Conservation (phyloP, 2,329 filamentous ascomycete species). For the Endothia cerciana region DNA sequence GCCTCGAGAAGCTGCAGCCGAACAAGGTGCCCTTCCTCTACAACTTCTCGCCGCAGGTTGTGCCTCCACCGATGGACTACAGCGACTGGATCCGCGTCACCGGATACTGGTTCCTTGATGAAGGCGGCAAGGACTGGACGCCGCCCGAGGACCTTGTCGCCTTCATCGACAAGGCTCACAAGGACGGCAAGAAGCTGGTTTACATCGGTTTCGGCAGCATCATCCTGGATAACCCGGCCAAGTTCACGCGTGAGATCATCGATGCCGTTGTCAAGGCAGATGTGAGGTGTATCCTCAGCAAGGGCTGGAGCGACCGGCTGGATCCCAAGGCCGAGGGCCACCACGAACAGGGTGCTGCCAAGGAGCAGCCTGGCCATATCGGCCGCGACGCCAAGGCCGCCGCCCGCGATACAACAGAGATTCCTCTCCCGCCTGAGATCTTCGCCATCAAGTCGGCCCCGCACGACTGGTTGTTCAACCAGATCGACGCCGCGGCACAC, state of each 20-base stretch:
- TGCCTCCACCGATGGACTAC: conserved; percentile 92
- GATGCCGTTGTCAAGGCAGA: conserved; percentile 90
- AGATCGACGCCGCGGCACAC: conserved; percentile 92
- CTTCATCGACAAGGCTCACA: conserved; percentile 83
- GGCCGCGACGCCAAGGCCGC: conserved; percentile 47
- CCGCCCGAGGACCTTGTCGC: conserved; percentile 75
- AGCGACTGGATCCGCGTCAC: conserved; percentile 98
- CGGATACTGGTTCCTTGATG: conserved; percentile 97
- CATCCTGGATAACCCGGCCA: conserved; percentile 85
- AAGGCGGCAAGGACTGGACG: conserved; percentile 64
- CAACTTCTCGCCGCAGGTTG: conserved; percentile 93
- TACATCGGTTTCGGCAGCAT: conserved; percentile 98
- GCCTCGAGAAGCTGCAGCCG: conserved; percentile 85
- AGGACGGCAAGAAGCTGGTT: conserved; percentile 86
- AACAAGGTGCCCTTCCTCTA: conserved; percentile 99
- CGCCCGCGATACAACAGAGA: conserved; percentile 58
- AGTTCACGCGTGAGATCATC: conserved; percentile 89
- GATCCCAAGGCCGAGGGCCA: conserved; percentile 18
- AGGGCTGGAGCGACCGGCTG: conserved; percentile 90
- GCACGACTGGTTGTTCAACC: conserved; percentile 94
- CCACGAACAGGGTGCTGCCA: neutral
- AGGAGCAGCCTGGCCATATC: conserved; percentile 11
- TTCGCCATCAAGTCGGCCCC: conserved; percentile 87
- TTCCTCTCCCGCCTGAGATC: conserved; percentile 78
- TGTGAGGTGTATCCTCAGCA: conserved; percentile 91